Percentiles rank a stretch among this genome's conserved stretches.
Evolutionary conservation across 2,329 filamentous ascomycete species (phyloP).

Genomic region (Cladobotryum mycophilum): DNA sequence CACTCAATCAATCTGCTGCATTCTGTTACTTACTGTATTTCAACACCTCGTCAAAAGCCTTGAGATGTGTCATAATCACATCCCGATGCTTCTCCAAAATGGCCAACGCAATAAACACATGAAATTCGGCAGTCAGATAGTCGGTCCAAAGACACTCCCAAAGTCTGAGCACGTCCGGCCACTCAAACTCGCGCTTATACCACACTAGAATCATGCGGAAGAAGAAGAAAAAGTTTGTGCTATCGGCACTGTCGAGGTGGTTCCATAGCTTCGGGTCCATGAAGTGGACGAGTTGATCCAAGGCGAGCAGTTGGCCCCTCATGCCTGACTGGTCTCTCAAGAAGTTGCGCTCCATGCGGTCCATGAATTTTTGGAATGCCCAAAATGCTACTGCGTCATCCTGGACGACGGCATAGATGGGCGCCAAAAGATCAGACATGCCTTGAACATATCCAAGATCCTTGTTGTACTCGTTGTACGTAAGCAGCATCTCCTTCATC

Average conservation of each 20-base stretch:
- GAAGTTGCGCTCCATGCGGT: slow-evolving; percentile 96
- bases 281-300: slow-evolving; percentile 92
- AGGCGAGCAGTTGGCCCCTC: slow-evolving; percentile 80
- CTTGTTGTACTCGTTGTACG: slow-evolving; percentile 96
- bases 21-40: slow-evolving; percentile 68
- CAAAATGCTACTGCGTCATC: slow-evolving; percentile 97
- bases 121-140: slow-evolving; percentile 80
- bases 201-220: slow-evolving; percentile 98
- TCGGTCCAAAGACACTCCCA: slow-evolving; percentile 98
- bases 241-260: slow-evolving; percentile 83
- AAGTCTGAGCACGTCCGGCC: slow-evolving; percentile 75
- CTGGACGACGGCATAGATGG: slow-evolving; percentile 94
- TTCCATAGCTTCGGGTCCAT: slow-evolving; percentile 93
- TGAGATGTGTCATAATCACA: slow-evolving; percentile 89
- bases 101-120: slow-evolving; percentile 87
- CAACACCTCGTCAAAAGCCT: slow-evolving; percentile 92
- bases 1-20: too few species aligned
- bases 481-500: slow-evolving; percentile 98
- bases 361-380: slow-evolving; percentile 95
- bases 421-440: slow-evolving; percentile 94
- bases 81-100: slow-evolving; percentile 95
- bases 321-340: slow-evolving; percentile 93
- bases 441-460: slow-evolving; percentile 96
- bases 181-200: slow-evolving; percentile 97
- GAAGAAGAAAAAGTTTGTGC: slow-evolving; percentile 99